Percentiles rank a stretch among this genome's conserved stretches.
These are phyloP conservation scores for Microthyrium microscopicum DNA, from an alignment of 2,329 filamentous ascomycete species.

Conservation along the genomic window DNA sequence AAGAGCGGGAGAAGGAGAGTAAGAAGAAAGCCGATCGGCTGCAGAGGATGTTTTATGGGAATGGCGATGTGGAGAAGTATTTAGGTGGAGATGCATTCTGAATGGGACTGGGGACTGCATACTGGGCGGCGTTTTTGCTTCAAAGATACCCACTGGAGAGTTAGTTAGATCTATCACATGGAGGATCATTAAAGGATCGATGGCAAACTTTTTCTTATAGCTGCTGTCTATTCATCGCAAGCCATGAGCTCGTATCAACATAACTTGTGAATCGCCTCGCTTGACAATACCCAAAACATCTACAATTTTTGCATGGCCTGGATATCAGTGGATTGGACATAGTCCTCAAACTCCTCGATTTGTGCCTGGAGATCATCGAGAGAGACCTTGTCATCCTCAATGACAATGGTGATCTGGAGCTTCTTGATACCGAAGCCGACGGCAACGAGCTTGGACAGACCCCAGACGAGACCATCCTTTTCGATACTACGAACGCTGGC, in stretches of 20 bases:
- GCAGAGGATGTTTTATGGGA: constrained; percentile 54
- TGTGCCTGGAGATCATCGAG: constrained; percentile 70
- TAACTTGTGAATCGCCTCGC: no score
- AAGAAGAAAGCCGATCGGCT: constrained; percentile 47
- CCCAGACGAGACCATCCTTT: constrained; percentile 92
- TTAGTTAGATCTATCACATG: no score
- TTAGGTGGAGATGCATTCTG: no score
- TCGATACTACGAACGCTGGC: constrained; percentile 64
- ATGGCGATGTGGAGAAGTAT: constrained; percentile 61
- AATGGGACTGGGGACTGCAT: no score
- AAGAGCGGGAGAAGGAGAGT: constrained; percentile 43
- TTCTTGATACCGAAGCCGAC: constrained; percentile 98
- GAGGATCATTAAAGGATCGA: no score
- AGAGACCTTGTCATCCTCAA: constrained; percentile 94
- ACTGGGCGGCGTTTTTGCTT: no score
- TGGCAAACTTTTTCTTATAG: no score
- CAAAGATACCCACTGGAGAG: no score
- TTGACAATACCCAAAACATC: no score
- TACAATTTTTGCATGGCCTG: constrained; percentile 89
- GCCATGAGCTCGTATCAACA: no score
- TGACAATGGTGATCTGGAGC: constrained; percentile 94
- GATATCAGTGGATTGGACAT: constrained; percentile 87
- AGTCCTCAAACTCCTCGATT: constrained; percentile 80
- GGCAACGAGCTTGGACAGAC: constrained; percentile 72
- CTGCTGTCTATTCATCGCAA: no score